Conservation (phyloP, 148 eudicot genomes). For the Selenicereus undatus region DNA sequence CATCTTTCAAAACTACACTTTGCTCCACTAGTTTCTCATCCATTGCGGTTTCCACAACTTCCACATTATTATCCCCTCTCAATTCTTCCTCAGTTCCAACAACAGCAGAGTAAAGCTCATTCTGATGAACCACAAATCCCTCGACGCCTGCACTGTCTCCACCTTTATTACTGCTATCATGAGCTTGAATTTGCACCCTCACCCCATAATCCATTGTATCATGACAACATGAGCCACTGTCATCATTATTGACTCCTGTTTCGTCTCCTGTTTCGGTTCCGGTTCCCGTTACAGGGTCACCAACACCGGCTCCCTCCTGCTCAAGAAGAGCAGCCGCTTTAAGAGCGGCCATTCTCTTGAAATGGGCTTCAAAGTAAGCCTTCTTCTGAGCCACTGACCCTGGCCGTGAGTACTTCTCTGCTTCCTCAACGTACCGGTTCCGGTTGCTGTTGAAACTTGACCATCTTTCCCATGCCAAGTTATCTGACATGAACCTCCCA, state of each 20-base stretch:
- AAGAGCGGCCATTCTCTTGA: conserved; percentile 79
- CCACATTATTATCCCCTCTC: conserved; percentile 6
- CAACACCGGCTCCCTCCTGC: conserved; percentile 36
- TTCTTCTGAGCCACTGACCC: conserved; percentile 94
- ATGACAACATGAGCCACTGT: neutral
- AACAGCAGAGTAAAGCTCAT: conserved; percentile 22
- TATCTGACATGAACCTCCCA: conserved; percentile 67
- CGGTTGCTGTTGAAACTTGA: conserved; percentile 54
- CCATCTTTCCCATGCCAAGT: conserved; percentile 95
- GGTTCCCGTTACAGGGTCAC: neutral
- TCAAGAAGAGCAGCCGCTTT: conserved; percentile 76
- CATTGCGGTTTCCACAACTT: conserved; percentile 7
- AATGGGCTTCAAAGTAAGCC: conserved; percentile 95
- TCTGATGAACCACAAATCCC: conserved; percentile 27
- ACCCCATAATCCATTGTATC: neutral
- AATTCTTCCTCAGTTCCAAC: conserved; percentile 7
- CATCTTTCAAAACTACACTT: conserved; percentile 1
- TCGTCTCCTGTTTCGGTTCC: neutral
- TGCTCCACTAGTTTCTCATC: conserved; percentile 6
- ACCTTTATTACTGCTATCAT: neutral
- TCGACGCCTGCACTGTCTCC: neutral
- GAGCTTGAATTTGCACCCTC: neutral
- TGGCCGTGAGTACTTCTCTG: conserved; percentile 66
- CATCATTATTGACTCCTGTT: neutral
- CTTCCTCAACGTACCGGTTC: conserved; percentile 78